A percentile compares a stretch with the other conserved stretches of the same genome.
phyloP scores from a whole-genome alignment of 2,329 filamentous ascomycete genomes.

The Coniochaeta sp. region DNA sequence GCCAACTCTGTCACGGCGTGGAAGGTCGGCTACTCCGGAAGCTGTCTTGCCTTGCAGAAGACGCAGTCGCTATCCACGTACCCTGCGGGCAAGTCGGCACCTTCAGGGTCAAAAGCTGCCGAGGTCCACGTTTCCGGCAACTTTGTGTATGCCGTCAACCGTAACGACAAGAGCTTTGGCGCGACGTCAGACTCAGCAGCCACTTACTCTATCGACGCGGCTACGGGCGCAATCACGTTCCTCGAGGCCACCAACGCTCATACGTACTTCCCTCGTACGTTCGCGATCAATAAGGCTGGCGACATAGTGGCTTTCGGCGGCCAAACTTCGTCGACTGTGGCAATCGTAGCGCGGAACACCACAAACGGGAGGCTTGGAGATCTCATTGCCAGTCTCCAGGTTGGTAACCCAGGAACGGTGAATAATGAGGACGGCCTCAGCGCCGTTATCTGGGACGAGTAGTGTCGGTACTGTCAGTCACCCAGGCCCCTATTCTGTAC shows the following conservation, averaged over 20 bases:
- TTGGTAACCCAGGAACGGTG: conserved; percentile 30
- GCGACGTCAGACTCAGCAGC: conserved; percentile 47
- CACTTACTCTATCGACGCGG: conserved; percentile 38
- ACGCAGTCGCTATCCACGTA: conserved; percentile 40
- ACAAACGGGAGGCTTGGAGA: conserved; percentile 47
- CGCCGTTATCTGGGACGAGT: conserved; percentile 41
- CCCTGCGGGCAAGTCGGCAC: conserved; percentile 31
- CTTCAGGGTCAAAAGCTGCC: conserved; percentile 41
- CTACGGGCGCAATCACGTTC: conserved; percentile 42
- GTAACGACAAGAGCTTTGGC: conserved; percentile 52
- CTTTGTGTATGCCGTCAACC: conserved; percentile 55
- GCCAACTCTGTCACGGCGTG: conserved; percentile 43
- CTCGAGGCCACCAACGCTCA: conserved; percentile 48
- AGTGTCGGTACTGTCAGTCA: conserved; percentile 5
- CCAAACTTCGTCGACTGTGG: conserved; percentile 52
- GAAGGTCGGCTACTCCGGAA: conserved; percentile 35
- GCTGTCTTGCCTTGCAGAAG: conserved; percentile 38
- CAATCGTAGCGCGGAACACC: conserved; percentile 47
- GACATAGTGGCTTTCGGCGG: conserved; percentile 56
- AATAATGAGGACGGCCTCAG: conserved; percentile 41
- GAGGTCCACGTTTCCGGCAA: conserved; percentile 47
- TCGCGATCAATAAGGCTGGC: conserved; percentile 53
- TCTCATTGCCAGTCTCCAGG: conserved; percentile 30
- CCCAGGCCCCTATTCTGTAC: background rate
- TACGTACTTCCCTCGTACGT: conserved; percentile 55